Percentiles rank a stretch among this genome's conserved stretches.
phyloP scores from a whole-genome alignment of 2,329 filamentous ascomycete genomes.

The Paraphaeosphaeria sporulosa region DNA sequence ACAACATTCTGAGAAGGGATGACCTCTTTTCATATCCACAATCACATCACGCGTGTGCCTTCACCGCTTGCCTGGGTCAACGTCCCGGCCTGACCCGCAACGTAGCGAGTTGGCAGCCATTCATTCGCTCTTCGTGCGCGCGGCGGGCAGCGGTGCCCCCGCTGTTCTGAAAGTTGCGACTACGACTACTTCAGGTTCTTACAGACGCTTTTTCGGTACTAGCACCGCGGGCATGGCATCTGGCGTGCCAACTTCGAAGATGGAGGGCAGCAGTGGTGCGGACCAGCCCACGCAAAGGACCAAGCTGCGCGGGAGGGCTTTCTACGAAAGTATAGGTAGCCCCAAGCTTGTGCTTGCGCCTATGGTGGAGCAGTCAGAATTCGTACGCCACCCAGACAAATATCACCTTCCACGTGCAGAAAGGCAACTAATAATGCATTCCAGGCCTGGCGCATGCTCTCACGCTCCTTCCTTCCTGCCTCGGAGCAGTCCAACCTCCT shows the following conservation, averaged over 20 bases:
- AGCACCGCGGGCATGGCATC: background rate
- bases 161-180: constrained; percentile 1
- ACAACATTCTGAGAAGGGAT: constrained; percentile 22
- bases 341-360: constrained; percentile 91
- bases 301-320: constrained; percentile 84
- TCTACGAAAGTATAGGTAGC: constrained; percentile 93
- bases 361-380: constrained; percentile 99
- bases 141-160: constrained; percentile 8
- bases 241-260: constrained; percentile 14
- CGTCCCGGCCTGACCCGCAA: constrained; percentile 2
- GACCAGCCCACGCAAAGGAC: constrained; percentile 23
- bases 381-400: constrained; percentile 67
- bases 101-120: constrained; percentile 2
- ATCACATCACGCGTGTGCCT: background rate
- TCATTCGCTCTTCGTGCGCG: constrained; percentile 1
- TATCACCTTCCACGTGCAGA: background rate
- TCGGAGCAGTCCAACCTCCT: constrained; percentile 68
- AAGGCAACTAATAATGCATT: constrained; percentile 17
- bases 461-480: constrained; percentile 83
- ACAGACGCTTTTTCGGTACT: constrained; percentile 2
- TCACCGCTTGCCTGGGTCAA: constrained; percentile 6
- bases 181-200: background rate
- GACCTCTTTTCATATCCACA: constrained; percentile 9
- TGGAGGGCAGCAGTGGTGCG: constrained; percentile 10
- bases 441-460: constrained; percentile 96